phyloP scores from a whole-genome alignment of 2,329 filamentous ascomycete species.

The Chaetomium strumarium region DNA sequence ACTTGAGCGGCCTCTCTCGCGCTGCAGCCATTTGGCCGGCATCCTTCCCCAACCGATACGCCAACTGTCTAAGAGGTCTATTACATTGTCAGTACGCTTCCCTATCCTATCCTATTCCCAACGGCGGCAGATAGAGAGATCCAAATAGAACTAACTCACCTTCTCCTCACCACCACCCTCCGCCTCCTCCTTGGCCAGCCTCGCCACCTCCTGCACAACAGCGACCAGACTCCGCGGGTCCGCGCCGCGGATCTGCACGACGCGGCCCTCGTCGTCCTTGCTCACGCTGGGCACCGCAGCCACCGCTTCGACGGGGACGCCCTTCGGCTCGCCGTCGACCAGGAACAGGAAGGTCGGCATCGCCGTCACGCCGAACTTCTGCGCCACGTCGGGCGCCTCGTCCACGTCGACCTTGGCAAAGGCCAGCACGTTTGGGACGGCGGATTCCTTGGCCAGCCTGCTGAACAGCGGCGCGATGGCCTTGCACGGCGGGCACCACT shows the following conservation, averaged over 20 bases:
- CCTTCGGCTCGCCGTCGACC: slow-evolving; percentile 38
- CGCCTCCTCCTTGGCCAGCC: slow-evolving; percentile 18
- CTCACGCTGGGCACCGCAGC: slow-evolving; percentile 11
- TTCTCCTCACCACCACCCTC: neutral
- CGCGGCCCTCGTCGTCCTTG: slow-evolving; percentile 8
- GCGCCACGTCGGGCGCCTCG: slow-evolving; percentile 42
- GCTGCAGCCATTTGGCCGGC: too few relatives aligned
- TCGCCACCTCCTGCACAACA: slow-evolving; percentile 18
- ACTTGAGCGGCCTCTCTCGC: too few relatives aligned
- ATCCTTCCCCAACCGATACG: too few relatives aligned
- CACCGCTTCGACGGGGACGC: slow-evolving; percentile 29
- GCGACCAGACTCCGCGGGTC: slow-evolving; percentile 25
- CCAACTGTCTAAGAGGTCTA: too few relatives aligned
- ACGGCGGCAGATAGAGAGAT: neutral
- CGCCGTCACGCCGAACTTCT: slow-evolving; percentile 42
- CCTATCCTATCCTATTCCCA: neutral
- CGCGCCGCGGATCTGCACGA: slow-evolving; percentile 32
- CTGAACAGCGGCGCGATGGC: slow-evolving; percentile 41
- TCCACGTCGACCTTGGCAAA: slow-evolving; percentile 55
- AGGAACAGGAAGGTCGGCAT: slow-evolving; percentile 55
- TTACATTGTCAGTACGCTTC: neutral
- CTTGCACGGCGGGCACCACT: slow-evolving; percentile 48
- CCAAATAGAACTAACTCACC: neutral
- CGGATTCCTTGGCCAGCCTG: slow-evolving; percentile 37
- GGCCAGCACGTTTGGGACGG: slow-evolving; percentile 35